These are phyloP conservation scores for Candida labiduridarum DNA, from an alignment of 1,139 yeast species.

Conservation along the genomic window DNA sequence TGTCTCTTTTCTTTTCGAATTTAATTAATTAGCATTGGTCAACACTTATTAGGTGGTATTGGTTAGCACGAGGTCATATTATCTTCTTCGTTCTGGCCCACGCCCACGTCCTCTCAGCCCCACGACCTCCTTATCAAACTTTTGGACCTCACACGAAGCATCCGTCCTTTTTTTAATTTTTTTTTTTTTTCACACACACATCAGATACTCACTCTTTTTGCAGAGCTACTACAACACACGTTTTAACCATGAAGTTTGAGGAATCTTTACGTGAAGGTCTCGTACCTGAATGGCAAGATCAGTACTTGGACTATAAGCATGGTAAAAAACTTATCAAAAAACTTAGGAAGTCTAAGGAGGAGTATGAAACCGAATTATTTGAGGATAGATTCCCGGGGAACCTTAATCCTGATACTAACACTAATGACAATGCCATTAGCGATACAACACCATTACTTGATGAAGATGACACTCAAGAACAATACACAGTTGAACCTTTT, in stretches of 20 bases:
- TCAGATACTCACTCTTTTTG: not conserved
- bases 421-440: slow-evolving; percentile 13
- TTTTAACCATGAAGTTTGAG: slow-evolving; percentile 56
- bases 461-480: slow-evolving; percentile 10
- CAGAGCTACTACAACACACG: not conserved
- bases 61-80: not conserved
- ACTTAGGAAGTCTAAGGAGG: slow-evolving; percentile 12
- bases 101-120: not conserved
- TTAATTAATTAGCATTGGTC: not conserved
- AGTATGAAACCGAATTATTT: slow-evolving; percentile 12
- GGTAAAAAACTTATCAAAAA: slow-evolving; percentile 44
- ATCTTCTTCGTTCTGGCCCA: not conserved
- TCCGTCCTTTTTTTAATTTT: too few relatives aligned
- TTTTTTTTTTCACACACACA: not conserved
- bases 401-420: slow-evolving; percentile 3
- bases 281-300: slow-evolving; percentile 87
- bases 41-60: not conserved
- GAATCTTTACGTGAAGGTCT: slow-evolving; percentile 59
- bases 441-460: slow-evolving; percentile 36
- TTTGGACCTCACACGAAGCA: too few relatives aligned
- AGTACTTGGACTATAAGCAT: slow-evolving; percentile 73
- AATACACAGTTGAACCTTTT: slow-evolving; percentile 8
- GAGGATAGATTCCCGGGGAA: not conserved
- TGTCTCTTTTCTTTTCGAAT: not conserved
- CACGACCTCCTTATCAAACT: not conserved